Evolutionary conservation across 192 early-diverging fungal species (phyloP).

Genomic region (Podochytrium sp.): DNA sequence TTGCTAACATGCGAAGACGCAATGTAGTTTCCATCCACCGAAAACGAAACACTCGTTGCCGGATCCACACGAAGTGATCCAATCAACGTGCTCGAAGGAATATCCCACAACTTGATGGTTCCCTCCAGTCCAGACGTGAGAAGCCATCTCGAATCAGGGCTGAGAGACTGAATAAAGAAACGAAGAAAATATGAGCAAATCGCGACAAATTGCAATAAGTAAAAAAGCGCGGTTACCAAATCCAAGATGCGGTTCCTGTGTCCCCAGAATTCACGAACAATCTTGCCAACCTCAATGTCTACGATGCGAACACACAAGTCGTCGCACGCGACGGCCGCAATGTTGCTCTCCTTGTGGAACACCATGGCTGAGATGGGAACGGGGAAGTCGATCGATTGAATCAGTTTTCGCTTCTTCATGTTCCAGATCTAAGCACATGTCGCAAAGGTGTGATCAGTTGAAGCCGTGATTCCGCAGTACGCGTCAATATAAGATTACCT

Average conservation of each 20-base stretch:
- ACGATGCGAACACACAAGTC: constrained; percentile 87
- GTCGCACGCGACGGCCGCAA: constrained; percentile 84
- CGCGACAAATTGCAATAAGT: not conserved
- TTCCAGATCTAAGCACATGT: constrained; percentile 74
- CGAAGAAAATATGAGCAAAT: not conserved
- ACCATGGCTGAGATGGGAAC: constrained; percentile 66
- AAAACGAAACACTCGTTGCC: constrained; percentile 84
- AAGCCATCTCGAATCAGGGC: constrained; percentile 90
- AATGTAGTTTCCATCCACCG: constrained; percentile 89
- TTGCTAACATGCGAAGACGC: constrained; percentile 91
- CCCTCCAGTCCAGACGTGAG: constrained; percentile 82
- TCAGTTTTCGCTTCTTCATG: constrained; percentile 67
- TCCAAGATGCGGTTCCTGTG: constrained; percentile 89
- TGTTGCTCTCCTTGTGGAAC: constrained; percentile 72
- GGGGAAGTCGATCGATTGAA: constrained; percentile 67
- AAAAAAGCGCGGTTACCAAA: constrained; percentile 58
- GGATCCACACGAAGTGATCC: constrained; percentile 80
- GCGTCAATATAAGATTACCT: constrained; percentile 51
- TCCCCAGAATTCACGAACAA: constrained; percentile 89
- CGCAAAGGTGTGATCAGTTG: too few species aligned
- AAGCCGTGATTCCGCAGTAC: not conserved
- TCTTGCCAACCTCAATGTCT: constrained; percentile 77
- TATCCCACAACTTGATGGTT: constrained; percentile 93
- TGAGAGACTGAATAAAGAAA: constrained; percentile 67
- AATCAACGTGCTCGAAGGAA: constrained; percentile 88